Evolutionary conservation across 495 filamentous ascomycete genomes (phyloP), one percentile per base, ranked within the genome.

Genomic region (Recurvomyces mirabilis): DNA sequence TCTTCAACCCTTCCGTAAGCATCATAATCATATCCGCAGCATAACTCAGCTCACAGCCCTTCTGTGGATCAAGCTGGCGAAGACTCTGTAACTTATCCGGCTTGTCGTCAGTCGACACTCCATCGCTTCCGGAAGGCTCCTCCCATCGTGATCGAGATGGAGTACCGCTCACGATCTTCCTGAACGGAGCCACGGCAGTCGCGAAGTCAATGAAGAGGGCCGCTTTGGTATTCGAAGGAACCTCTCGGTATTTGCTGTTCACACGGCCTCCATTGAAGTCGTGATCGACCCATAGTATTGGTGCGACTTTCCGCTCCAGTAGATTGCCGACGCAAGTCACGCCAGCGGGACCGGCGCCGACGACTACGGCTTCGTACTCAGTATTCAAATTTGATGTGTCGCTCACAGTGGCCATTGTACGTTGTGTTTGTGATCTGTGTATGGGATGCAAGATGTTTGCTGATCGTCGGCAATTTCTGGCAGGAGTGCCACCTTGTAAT

Each of bases 141-240:
- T 41, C 38, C 39, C 30, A 29, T 3, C 29, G 21, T 9, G 15
- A 21, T 19, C 39, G 20, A 6, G 43, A 39, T 10, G 31, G 25
- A 11, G 28, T 36, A n/a, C 35, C 40, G 22, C 40, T 32, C 14
- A 54, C 30, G 19, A 47, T 50, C 28, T 39, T 24, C 29, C 51
- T 26, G 21, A 54, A 54, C 9, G 47, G 46, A 5, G 41, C 23
- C 29, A 50, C 26, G 2, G 51, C 51, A 5, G 49, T 47, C 1
- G 51, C 51, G 29, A 49, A 54, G 12, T 54, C 36, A 11, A 50
- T 41, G 42, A 54, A 54, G 7, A 48, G 24, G 17, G 18, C 23
- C 15, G 43, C 51, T 23, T 49, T 54, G 1, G 51, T 54, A 20
- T 54, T 54, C 15, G 46, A 50, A 5, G 51, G 51, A 26, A 54